Conservation (phyloP, 495 filamentous ascomycete species). For the Daldinia vernicosa region DNA sequence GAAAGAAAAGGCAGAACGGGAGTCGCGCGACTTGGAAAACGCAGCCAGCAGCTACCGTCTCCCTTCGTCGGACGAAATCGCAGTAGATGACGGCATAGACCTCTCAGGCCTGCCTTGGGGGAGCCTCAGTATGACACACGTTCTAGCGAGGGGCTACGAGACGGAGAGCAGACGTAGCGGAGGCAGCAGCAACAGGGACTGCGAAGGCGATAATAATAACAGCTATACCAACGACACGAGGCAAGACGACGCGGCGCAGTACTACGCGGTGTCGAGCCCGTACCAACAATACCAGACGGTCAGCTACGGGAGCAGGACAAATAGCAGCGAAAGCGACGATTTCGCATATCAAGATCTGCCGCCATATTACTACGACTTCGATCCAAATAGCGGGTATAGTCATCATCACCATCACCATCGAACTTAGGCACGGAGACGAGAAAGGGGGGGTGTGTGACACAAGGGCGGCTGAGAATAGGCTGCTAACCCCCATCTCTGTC, state of each 20-base stretch:
- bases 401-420: slow-evolving; percentile 22
- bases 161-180: slow-evolving; percentile 51
- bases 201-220: slow-evolving; percentile 8
- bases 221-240: slow-evolving; percentile 10
- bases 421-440: not conserved
- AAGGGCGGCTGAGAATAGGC: not conserved
- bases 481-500: not conserved
- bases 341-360: slow-evolving; percentile 39
- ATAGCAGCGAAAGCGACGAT: slow-evolving; percentile 46
- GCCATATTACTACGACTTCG: slow-evolving; percentile 43
- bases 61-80: slow-evolving; percentile 61
- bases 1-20: slow-evolving; percentile 65
- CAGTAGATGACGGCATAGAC: slow-evolving; percentile 50
- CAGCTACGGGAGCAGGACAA: slow-evolving; percentile 33
- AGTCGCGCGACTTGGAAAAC: slow-evolving; percentile 63
- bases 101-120: slow-evolving; percentile 73
- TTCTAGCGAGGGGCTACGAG: slow-evolving; percentile 63
- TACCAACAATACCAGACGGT: slow-evolving; percentile 42
- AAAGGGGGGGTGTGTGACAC: slow-evolving; percentile 4
- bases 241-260: slow-evolving; percentile 29
- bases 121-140: slow-evolving; percentile 63
- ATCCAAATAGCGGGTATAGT: slow-evolving; percentile 31
- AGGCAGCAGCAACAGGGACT: slow-evolving; percentile 25
- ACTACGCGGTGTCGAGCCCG: slow-evolving; percentile 32
- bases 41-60: slow-evolving; percentile 65